Evolutionary conservation across 169 alveolate genomes (phyloP), one percentile per base, ranked within the genome.

Genomic region (Sarcocystis neurona): DNA sequence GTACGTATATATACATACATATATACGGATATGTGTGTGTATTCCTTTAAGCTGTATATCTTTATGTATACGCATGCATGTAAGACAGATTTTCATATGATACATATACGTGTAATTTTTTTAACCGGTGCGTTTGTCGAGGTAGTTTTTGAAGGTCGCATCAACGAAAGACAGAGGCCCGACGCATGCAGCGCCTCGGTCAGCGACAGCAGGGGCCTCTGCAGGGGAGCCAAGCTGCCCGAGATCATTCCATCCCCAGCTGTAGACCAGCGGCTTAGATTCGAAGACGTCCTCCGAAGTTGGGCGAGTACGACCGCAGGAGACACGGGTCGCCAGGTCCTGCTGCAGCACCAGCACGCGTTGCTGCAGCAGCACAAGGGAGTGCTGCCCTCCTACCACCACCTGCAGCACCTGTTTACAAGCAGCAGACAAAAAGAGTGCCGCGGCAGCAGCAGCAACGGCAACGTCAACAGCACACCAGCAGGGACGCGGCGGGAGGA

Each of bases 201-300:
- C 75, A 6, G 47, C 30, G 46, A 63, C 32, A 20, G 6, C 1
- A 15, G 88, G 27, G 32, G 84, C 77, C 20, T 5, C 39, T 47
- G 70, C 78, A 43, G 82, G 44, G 15, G 39, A 43, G 53, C 95
- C 95, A 27, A 92, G 93, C 72, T 92, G 95, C 20, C 95, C 95
- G 37, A 82, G 56, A 47, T 92, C 95, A 50, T 89, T 90, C 93
- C 94, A 92, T 0, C 96, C 96, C 96, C 96, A 94, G n/a, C 95
- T 84, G 50, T 93, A 94, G 46, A 93, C 92, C 1, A 90, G 23
- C 20, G 93, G 87, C 30, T 82, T 47, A 30, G 66, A 82, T 32
- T 53, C 44, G 43, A 89, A 56, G 34, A 43, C 79, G 10, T 77
- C 84, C 66, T 72, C 66, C 23, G 27, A 75, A 15, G 34, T n/a